Base-by-base conservation (phyloP, 345 rosid genomes). In the Hevea brasiliensis region DNA sequence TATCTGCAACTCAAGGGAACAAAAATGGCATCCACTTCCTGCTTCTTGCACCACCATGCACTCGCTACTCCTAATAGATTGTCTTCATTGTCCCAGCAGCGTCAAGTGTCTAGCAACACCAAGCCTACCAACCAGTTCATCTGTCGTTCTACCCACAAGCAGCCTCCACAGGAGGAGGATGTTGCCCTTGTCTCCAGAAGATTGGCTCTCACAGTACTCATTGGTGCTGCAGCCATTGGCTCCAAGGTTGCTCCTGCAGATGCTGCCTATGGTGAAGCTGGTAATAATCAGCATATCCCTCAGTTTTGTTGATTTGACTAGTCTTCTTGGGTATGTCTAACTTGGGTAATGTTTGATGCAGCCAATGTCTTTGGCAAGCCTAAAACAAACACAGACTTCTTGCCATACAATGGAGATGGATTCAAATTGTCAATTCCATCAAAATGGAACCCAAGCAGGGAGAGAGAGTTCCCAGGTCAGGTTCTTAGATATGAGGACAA, bases 391-490 rank as follows among this genome's bases (percentile, higher is more conserved):
- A 90, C 95, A 6, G 98, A 94, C 9, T 92, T 85, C 89, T 0
- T 81, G 77, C 80, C 92, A 0, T 90, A 83, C 78, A 80, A n/a
- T 35, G 97, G 97, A 47, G 79, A 89, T 40, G 94, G 98, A 40
- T 94, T 94, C 87, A 88, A 82, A 85, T 47, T 94, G 13, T 75
- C 70, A n/a, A 68, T 92, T 40, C 98, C 98, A 32, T 7, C 98
- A 45, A 94, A 94, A 81, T 92, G 97, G 98, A 94, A 89, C 81
- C 97, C 93, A n/a, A 92, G 95, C 89, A 90, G 88, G 70, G 98
- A 92, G 84, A 71, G 64, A 32, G 98, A 94, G 81, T 94, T 23
- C 85, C 96, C 98, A 0, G 99, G 98, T 59, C 96, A 92, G 82
- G 93, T 95, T 42, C 85, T 92, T 1, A 85, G 99, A 65, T 92